Base-by-base conservation (phyloP, 2,329 filamentous ascomycete species). In the Epichloe gansuensis region DNA sequence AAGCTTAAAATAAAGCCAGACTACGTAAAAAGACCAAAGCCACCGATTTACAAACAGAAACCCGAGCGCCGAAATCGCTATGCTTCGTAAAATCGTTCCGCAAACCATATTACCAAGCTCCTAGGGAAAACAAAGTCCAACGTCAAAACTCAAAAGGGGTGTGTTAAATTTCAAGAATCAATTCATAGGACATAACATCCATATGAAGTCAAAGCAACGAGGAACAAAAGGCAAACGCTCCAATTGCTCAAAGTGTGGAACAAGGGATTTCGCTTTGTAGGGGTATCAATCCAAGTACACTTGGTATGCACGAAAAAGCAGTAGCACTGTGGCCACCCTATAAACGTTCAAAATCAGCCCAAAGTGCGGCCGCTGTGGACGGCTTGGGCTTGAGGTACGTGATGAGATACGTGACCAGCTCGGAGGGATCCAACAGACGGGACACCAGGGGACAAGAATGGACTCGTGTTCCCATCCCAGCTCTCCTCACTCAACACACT, bases 401-500 rank as follows among this genome's bases (percentile, higher is more conserved):
- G 63, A 43, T 63, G 62, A 43, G 63, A 56, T 13, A 61, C 52
- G 51, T 67, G 67, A 34, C 60, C 60, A 13, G 65, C 58, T 47
- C 61, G 59, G 17, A 68, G 59, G 31, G 59, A 56, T 42, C 63
- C 55, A 49, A 63, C 55, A 7, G 63, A 59, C 27, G 62, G 51
- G 35, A 66, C 56, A 48, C 48, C 53, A 25, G 57, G 40, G 15
- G 59, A 42, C 40, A 59, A 52, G 46, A 57, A 61, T 45, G 57
- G 51, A 7, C 55, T 56, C 43, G 67, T 67, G 45, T 66, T 67
- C 6, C 70, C 59, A 55, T 81, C 75, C 79, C 80, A 83, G 42
- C 71, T 75, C 65, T 93, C 87, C 61, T 95, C 90, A 54, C 86
- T 85, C 49, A 97, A 73, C 13, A 87, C 88, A 56, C 83, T 90